phyloP scores from a whole-genome alignment of 805 yeast species.

The Myxozyma geophila region DNA sequence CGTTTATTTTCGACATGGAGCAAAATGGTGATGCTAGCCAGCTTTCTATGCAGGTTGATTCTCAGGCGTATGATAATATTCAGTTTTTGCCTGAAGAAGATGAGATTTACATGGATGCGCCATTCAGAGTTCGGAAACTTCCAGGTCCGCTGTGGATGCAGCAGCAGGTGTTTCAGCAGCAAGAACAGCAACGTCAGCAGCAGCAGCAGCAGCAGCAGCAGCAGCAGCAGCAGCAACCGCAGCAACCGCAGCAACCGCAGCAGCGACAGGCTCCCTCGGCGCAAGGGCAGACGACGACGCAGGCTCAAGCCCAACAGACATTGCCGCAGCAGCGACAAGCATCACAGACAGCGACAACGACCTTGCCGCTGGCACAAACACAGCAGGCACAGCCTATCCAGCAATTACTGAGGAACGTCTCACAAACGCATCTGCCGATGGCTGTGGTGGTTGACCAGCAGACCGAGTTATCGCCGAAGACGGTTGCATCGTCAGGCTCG shows the following conservation, averaged over 20 bases:
- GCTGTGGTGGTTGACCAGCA: background rate
- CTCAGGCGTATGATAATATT: background rate
- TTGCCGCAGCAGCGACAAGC: no score
- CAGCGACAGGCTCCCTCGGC: background rate
- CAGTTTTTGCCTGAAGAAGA: slow-evolving; percentile 34
- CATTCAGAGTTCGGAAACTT: slow-evolving; percentile 23
- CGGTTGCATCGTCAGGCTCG: background rate
- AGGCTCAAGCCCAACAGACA: no score
- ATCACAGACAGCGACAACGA: no score
- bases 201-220: background rate
- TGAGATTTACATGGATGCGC: slow-evolving; percentile 33
- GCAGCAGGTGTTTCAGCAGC: slow-evolving; percentile 6
- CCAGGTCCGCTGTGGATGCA: slow-evolving; percentile 29
- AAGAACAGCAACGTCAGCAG: background rate
- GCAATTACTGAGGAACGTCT: no score
- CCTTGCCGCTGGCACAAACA: no score
- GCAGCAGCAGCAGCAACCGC: background rate
- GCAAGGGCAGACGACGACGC: background rate
- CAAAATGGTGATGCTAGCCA: background rate
- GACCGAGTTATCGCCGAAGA: background rate
- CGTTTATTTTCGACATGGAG: background rate
- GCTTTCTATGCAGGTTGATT: slow-evolving; percentile 6
- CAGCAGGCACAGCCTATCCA: no score
- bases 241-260: background rate
- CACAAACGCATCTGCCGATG: no score